Percentiles rank a stretch among this genome's conserved stretches.
Conservation (phyloP, 2,329 filamentous ascomycete genomes). For the Colletotrichum eremochloae region DNA sequence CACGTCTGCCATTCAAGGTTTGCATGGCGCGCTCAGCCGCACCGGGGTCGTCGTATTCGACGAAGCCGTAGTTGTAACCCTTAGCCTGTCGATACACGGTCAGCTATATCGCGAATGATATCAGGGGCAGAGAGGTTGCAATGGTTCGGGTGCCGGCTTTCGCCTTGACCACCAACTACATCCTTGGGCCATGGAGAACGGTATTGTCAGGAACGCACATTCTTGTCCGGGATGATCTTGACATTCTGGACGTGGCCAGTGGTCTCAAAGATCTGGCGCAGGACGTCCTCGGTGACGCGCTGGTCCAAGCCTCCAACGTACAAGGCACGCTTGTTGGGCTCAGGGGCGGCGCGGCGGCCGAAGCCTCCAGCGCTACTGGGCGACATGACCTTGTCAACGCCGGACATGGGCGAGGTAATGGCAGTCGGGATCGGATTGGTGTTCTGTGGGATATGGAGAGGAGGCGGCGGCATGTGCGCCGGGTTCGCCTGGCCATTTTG, state of each 20-base stretch:
- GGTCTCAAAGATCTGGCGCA: slow-evolving; percentile 98
- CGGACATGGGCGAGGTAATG: slow-evolving; percentile 88
- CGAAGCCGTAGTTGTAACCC: slow-evolving; percentile 98
- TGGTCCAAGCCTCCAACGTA: slow-evolving; percentile 97
- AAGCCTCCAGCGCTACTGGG: slow-evolving; percentile 86
- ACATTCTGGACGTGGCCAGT: slow-evolving; percentile 98
- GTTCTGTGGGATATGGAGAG: slow-evolving; percentile 95
- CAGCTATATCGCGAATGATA: slow-evolving; percentile 31
- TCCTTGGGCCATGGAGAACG: neutral
- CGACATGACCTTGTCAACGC: slow-evolving; percentile 80
- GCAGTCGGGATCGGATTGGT: slow-evolving; percentile 95
- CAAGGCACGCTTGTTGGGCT: slow-evolving; percentile 97
- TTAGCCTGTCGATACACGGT: slow-evolving; percentile 74
- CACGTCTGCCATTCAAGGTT: slow-evolving; percentile 93
- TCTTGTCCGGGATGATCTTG: slow-evolving; percentile 99
- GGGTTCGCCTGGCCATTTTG: slow-evolving; percentile 79
- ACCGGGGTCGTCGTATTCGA: slow-evolving; percentile 98
- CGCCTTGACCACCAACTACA: slow-evolving; percentile 14
- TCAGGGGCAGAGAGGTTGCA: neutral
- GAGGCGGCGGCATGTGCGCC: slow-evolving; percentile 88
- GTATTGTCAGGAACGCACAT: slow-evolving; percentile 72
- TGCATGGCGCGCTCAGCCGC: slow-evolving; percentile 97
- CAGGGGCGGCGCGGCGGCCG: slow-evolving; percentile 90
- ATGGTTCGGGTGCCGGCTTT: slow-evolving; percentile 3
- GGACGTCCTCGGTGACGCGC: slow-evolving; percentile 93